phyloP scores from a whole-genome alignment of 1,284 basidiomycete species.

The Peniophora sp. region DNA sequence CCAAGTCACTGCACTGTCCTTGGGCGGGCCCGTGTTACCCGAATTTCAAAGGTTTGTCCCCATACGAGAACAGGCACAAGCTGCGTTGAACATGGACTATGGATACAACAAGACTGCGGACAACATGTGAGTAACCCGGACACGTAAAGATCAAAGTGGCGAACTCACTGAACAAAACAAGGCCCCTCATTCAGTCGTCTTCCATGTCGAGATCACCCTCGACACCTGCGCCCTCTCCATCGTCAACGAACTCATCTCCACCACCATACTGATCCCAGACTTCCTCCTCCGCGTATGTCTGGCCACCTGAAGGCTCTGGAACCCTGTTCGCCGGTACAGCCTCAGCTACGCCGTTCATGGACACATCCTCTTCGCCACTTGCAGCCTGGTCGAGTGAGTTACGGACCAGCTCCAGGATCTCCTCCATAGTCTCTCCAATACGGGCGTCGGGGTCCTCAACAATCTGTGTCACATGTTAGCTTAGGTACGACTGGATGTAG shows the following conservation, averaged over 20 bases:
- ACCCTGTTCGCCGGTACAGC: not conserved
- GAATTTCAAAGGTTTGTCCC: no score
- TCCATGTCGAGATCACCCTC: conserved; percentile 71
- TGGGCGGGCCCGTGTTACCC: no score
- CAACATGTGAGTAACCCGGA: no score
- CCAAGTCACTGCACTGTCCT: no score
- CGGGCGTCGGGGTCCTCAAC: conserved; percentile 87
- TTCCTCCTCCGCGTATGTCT: conserved; percentile 22
- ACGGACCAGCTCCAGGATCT: conserved; percentile 56
- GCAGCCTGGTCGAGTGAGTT: conserved; percentile 32
- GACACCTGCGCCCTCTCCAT: conserved; percentile 57
- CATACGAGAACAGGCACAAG: no score
- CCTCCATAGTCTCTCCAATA: conserved; percentile 64
- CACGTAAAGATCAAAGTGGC: no score
- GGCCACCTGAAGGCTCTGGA: conserved; percentile 6
- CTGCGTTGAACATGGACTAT: no score
- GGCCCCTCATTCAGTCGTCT: conserved; percentile 37
- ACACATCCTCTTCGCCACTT: conserved; percentile 1
- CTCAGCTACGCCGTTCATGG: conserved; percentile 2
- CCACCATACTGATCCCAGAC: conserved; percentile 28
- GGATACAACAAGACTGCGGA: no score
- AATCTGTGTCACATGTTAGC: conserved; percentile 52
- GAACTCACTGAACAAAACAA: not conserved
- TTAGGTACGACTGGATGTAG: conserved; percentile 2
- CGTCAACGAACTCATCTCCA: conserved; percentile 47